phyloP scores from a whole-genome alignment of 805 yeast genomes.

The Wickerhamomyces rabaulensis region DNA sequence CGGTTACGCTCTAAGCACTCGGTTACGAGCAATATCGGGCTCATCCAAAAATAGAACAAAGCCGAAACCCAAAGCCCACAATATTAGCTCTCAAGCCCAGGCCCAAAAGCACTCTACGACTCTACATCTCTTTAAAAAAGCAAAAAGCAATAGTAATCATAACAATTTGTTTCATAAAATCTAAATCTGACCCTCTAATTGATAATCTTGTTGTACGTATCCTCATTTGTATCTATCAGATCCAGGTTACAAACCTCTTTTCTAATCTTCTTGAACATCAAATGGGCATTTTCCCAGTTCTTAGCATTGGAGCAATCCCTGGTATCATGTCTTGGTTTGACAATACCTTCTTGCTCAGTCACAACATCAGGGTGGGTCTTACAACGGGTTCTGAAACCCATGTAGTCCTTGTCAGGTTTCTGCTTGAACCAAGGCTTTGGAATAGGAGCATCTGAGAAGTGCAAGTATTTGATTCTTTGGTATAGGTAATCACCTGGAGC shows the following conservation, averaged over 20 bases:
- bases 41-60: no score
- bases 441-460: conserved; percentile 62
- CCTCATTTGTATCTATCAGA: conserved; percentile 12
- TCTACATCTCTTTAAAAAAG: no score
- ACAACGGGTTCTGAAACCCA: conserved; percentile 15
- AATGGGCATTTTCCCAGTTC: conserved; percentile 17
- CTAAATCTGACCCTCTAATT: conserved; percentile 7
- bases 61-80: no score
- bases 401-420: conserved; percentile 7
- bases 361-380: conserved; percentile 11
- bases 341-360: neutral
- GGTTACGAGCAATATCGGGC: no score
- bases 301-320: conserved; percentile 19
- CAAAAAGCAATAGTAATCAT: no score
- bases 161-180: neutral
- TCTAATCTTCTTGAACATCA: conserved; percentile 13
- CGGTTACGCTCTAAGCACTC: no score
- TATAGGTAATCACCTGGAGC: conserved; percentile 16
- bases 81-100: no score
- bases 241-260: conserved; percentile 21
- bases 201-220: conserved; percentile 18
- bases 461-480: conserved; percentile 40
- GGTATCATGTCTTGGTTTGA: conserved; percentile 2
- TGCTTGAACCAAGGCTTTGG: conserved; percentile 56
- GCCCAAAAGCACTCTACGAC: no score